phyloP scores from a whole-genome alignment of 768 basidiomycete genomes.

The Candolleomyces efflorescens region DNA sequence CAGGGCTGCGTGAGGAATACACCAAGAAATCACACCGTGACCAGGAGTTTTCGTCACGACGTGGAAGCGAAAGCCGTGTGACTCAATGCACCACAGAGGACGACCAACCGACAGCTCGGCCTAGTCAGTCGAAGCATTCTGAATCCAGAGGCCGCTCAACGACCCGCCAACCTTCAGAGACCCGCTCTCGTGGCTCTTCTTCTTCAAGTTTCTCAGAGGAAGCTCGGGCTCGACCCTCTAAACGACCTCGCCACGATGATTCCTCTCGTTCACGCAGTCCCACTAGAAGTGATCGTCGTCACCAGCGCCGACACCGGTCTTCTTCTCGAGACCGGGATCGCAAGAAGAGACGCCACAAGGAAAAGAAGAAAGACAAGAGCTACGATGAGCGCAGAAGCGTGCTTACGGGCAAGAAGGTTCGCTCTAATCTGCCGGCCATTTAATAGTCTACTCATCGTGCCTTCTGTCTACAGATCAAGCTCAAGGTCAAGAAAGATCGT shows the following conservation, averaged over 20 bases:
- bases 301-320: neutral
- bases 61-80: too few relatives aligned
- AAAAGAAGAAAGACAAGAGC: conserved; percentile 26
- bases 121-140: neutral
- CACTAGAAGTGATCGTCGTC: neutral
- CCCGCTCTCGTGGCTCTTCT: neutral
- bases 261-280: neutral
- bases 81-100: neutral
- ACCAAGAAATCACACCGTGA: too few relatives aligned
- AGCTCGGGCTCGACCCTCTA: neutral
- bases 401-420: conserved; percentile 59
- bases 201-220: neutral
- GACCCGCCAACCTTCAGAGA: neutral
- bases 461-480: conserved; percentile 42
- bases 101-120: neutral
- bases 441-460: neutral
- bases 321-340: conserved; percentile 14
- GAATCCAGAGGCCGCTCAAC: neutral
- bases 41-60: too few relatives aligned
- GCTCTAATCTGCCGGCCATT: neutral
- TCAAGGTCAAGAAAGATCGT: conserved; percentile 59
- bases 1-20: too few relatives aligned
- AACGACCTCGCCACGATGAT: neutral
- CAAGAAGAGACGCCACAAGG: conserved; percentile 29
- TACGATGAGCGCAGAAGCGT: conserved; percentile 47